phyloP scores from a whole-genome alignment of 768 basidiomycete species.

The Symmetrospora coprosmae region DNA sequence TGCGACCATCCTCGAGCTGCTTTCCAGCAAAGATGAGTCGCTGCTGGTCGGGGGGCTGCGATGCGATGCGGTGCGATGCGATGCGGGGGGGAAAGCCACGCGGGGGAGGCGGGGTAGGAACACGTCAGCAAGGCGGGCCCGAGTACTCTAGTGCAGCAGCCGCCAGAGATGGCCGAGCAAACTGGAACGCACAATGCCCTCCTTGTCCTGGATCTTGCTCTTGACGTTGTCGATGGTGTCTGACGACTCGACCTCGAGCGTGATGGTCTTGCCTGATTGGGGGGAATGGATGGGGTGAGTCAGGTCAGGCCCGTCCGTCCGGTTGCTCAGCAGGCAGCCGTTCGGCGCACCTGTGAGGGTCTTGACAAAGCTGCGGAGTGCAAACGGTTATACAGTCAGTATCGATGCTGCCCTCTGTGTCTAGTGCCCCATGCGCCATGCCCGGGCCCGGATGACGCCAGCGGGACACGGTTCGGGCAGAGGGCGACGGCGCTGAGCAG shows the following conservation, averaged over 20 bases:
- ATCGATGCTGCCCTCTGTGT: neutral
- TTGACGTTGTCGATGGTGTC: constrained; percentile 90
- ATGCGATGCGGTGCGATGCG: neutral
- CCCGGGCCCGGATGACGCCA: neutral
- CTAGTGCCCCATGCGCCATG: neutral
- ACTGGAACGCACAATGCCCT: constrained; percentile 46
- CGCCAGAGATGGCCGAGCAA: too few relatives aligned
- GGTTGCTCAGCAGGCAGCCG: constrained; percentile 11
- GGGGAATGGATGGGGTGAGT: neutral
- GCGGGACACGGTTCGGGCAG: neutral
- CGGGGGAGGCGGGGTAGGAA: neutral
- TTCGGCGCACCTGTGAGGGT: constrained; percentile 17
- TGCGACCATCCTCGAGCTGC: constrained; percentile 42
- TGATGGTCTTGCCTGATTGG: constrained; percentile 56
- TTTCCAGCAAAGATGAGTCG: constrained; percentile 45
- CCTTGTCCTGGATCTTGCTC: constrained; percentile 88
- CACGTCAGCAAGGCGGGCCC: neutral
- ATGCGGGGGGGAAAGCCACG: neutral
- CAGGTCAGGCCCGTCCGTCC: neutral
- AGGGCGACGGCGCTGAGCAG: neutral
- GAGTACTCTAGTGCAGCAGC: too few relatives aligned
- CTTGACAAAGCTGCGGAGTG: constrained; percentile 4
- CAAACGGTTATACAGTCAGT: neutral
- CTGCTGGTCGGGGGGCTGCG: constrained; percentile 32
- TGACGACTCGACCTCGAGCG: constrained; percentile 81